Base-by-base conservation (phyloP, 192 early-diverging fungal species). In the Funneliformis geosporum region DNA sequence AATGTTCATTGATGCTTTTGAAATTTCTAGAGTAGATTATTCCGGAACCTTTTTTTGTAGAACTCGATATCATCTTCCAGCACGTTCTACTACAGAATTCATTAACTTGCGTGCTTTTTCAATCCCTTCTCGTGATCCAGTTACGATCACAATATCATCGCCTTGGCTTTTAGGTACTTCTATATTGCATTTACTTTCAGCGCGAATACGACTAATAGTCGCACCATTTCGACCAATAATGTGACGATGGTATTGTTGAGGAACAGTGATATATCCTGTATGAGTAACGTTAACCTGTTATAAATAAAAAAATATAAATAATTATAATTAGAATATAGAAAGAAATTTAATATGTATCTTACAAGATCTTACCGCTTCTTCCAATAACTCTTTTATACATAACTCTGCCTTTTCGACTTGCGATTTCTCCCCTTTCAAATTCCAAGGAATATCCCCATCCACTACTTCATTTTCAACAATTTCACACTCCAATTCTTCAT, bases 221-320 rank as follows among this genome's bases (percentile, higher is more conserved):
- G 85, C 70, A 23, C 95, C 95, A 60, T 83, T 86, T 80, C 89
- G 87, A 67, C 95, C 95, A 77, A 96, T 95, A 39, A 96, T 88
- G 70, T 91, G 87, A 46, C 93, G 89, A 78, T 91, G 88, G 44
- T 82, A 66, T 28, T 80, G 79, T 43, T 89, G 84, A 46, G 87
- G 86, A 25, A 90, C 64, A 12, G 85, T 80, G 43, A 89, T 33
- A 21, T 84, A 84, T 0, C 85, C 89, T 38, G 85, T 86, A 33
- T 83, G 82, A 16, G 82, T 83, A 39, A 47, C 73, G 12, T 50
- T 60, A 23, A 43, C 11, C 82, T 83, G 46, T 33, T 47, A 25
- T 38, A 25, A 43, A 10, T 33, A 33, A 33, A 27, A 42, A 43
- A 76, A 42, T 33, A 76, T 62, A 62, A 44, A 66, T 2, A 23